Percentiles rank a stretch among this genome's conserved stretches.
phyloP scores from a whole-genome alignment of 495 filamentous ascomycete genomes.

The Margaritispora aquatica region DNA sequence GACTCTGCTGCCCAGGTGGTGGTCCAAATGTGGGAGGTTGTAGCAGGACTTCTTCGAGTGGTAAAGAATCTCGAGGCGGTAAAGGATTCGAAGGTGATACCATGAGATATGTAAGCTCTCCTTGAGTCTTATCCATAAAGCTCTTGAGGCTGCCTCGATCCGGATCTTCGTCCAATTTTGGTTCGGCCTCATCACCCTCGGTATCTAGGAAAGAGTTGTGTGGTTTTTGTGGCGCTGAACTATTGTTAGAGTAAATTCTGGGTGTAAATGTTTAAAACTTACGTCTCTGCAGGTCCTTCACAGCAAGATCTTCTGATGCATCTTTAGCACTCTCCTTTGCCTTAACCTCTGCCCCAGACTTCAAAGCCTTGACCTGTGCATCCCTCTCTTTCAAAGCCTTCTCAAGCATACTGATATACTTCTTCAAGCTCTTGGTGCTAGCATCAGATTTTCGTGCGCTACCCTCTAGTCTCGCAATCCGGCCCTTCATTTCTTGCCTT shows the following conservation, averaged over 20 bases:
- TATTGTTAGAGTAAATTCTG: constrained; percentile 24
- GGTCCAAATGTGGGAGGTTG: constrained; percentile 37
- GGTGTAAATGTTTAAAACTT: constrained; percentile 4
- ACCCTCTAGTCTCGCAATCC: constrained; percentile 93
- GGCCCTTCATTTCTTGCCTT: constrained; percentile 96
- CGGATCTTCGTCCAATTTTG: constrained; percentile 42
- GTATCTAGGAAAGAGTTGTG: constrained; percentile 36
- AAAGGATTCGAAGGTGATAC: constrained; percentile 54
- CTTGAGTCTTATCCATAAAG: constrained; percentile 56
- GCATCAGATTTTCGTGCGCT: constrained; percentile 78
- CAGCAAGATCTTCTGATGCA: constrained; percentile 28
- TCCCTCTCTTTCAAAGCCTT: constrained; percentile 70
- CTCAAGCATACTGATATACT: constrained; percentile 88
- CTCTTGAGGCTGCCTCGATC: constrained; percentile 52
- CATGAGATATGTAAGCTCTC: constrained; percentile 61
- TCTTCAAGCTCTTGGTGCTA: constrained; percentile 77
- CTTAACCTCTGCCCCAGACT: constrained; percentile 28
- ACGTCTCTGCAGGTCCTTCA: constrained; percentile 15
- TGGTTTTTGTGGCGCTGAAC: constrained; percentile 28
- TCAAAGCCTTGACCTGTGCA: constrained; percentile 32
- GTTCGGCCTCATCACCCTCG: constrained; percentile 24
- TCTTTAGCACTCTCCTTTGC: constrained; percentile 29
- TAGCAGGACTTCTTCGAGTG: constrained; percentile 41
- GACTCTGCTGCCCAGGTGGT: constrained; percentile 19
- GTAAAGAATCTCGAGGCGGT: constrained; percentile 49